Evolutionary conservation across 176 grass and related monocot genomes (phyloP).

Genomic region (Musa schizocarpa): DNA sequence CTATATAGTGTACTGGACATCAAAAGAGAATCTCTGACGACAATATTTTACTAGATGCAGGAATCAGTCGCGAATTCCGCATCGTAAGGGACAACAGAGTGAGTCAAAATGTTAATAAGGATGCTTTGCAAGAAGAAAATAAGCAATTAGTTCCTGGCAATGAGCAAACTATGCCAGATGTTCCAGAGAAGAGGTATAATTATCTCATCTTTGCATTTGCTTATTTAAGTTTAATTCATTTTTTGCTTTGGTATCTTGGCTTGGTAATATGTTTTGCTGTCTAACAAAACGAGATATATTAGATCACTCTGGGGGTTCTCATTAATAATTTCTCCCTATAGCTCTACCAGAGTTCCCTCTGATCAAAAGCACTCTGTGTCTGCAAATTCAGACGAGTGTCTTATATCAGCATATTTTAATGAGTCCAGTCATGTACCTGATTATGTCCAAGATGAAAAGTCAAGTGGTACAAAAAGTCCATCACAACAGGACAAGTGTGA

Average conservation of each 20-base stretch:
- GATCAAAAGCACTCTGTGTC: conserved; percentile 25
- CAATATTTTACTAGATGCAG: conserved; percentile 35
- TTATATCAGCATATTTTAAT: conserved; percentile 12
- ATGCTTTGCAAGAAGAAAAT: conserved; percentile 25
- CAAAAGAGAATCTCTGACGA: too few species aligned
- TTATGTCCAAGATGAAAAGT: not conserved
- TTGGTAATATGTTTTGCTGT: too few species aligned
- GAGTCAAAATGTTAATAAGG: conserved; percentile 16
- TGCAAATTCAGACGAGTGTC: conserved; percentile 31
- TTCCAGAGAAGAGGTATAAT: conserved; percentile 41
- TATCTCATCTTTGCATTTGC: conserved; percentile 5
- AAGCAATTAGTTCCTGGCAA: conserved; percentile 21
- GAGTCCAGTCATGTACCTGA: not conserved
- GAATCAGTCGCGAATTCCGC: conserved; percentile 42
- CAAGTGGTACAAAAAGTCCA: not conserved
- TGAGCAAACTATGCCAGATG: conserved; percentile 5
- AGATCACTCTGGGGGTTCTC: not conserved
- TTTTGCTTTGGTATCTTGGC: too few species aligned
- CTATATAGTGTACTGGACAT: not conserved
- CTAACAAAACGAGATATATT: too few species aligned
- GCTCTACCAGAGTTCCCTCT: conserved; percentile 30
- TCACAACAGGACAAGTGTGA: conserved; percentile 7
- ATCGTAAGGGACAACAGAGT: conserved; percentile 59
- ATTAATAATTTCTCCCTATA: conserved; percentile 27
- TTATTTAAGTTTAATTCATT: too few species aligned